Conservation (phyloP, 2,329 filamentous ascomycete species). For the Clarireedia monteithiana region DNA sequence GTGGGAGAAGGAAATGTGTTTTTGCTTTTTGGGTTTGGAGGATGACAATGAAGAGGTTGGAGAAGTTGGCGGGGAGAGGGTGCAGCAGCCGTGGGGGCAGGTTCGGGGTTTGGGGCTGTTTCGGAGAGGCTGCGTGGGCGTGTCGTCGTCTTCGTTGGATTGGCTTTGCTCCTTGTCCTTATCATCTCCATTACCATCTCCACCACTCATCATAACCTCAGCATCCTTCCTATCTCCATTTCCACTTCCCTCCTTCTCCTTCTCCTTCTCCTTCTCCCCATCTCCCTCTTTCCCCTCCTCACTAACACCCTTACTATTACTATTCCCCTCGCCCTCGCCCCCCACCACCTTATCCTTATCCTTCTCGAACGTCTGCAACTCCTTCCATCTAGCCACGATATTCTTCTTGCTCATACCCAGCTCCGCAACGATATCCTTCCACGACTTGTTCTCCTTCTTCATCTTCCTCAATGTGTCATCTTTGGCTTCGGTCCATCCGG, state of each 20-base stretch:
- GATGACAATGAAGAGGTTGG: too few relatives aligned
- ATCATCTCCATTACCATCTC: too few relatives aligned
- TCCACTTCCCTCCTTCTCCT: neutral
- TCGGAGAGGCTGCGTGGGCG: too few relatives aligned
- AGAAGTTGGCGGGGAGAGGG: too few relatives aligned
- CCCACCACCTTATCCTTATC: too few relatives aligned
- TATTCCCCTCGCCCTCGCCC: neutral
- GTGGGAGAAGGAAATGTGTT: too few relatives aligned
- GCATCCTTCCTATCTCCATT: neutral
- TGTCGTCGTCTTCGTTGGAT: too few relatives aligned
- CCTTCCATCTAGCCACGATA: conserved; percentile 13
- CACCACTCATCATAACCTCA: too few relatives aligned
- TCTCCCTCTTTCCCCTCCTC: neutral
- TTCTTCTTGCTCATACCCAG: conserved; percentile 12
- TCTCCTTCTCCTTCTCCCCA: neutral
- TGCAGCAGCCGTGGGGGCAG: too few relatives aligned
- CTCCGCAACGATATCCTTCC: conserved; percentile 19
- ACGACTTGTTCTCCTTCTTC: conserved; percentile 21
- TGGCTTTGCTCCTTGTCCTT: too few relatives aligned
- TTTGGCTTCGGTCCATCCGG: conserved; percentile 22
- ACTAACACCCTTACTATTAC: neutral
- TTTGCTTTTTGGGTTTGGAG: too few relatives aligned
- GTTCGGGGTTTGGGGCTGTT: too few relatives aligned
- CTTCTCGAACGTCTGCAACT: neutral
- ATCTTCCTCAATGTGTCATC: conserved; percentile 20